Evolutionary conservation across 163 green algal species (phyloP).

Genomic region (Prototheca cutis): DNA sequence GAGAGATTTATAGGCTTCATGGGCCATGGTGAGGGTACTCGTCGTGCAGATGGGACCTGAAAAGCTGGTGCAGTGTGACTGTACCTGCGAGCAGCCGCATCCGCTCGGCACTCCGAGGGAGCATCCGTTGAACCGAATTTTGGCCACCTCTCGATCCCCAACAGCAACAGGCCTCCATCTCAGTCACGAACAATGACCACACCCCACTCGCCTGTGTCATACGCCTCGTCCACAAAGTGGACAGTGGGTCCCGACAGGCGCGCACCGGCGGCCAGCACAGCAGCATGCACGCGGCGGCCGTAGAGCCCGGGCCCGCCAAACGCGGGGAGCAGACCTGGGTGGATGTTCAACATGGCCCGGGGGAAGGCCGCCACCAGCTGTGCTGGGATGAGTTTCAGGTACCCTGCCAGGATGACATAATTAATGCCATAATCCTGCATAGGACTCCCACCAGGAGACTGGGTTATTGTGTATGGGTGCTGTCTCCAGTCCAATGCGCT

Average conservation of each 20-base stretch:
- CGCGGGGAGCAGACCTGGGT: conserved; percentile 87
- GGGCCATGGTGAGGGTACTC: background rate
- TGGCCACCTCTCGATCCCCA: too few species aligned
- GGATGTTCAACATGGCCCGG: conserved; percentile 92
- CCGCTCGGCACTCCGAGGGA: too few species aligned
- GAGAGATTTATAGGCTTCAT: too few species aligned
- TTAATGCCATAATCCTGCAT: conserved; percentile 43
- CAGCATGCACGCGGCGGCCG: conserved; percentile 78
- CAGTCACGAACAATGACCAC: too few species aligned
- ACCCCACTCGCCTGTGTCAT: conserved; percentile 58
- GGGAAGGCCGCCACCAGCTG: conserved; percentile 57
- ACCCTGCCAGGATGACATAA: conserved; percentile 85
- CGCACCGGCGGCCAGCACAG: conserved; percentile 78
- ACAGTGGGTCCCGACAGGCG: conserved; percentile 73
- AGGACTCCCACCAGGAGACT: too few species aligned
- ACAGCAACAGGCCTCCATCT: background rate
- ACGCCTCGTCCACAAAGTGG: conserved; percentile 97
- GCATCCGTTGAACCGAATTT: too few species aligned
- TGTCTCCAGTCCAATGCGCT: too few species aligned
- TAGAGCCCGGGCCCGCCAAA: conserved; percentile 96
- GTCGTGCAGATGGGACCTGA: too few species aligned
- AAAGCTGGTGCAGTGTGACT: too few species aligned
- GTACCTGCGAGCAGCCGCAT: too few species aligned
- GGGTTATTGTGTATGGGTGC: too few species aligned
- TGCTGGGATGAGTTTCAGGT: conserved; percentile 78